Evolutionary conservation across 2,329 filamentous ascomycete species (phyloP).

Genomic region (Colletotrichum spaethianum): DNA sequence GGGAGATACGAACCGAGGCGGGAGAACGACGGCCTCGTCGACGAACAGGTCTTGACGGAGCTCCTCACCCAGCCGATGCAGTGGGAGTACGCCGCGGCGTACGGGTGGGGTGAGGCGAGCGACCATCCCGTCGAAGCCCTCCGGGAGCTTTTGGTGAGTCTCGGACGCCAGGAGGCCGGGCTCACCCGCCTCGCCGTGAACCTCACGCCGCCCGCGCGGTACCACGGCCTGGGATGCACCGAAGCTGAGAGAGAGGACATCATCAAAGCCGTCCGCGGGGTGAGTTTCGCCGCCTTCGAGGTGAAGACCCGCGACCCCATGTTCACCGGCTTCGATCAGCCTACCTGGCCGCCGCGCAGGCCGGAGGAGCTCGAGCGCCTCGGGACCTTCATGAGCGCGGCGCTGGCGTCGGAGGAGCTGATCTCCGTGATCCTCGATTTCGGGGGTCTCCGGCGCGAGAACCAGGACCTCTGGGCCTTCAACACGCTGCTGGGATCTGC

Average conservation of each 20-base stretch:
- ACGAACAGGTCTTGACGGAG: background rate
- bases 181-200: background rate
- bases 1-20: background rate
- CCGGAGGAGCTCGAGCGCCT: background rate
- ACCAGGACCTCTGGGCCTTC: slow-evolving; percentile 6
- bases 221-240: background rate
- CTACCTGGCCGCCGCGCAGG: background rate
- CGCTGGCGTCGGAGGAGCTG: background rate
- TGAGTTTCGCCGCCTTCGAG: background rate
- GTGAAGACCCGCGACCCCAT: background rate
- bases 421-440: background rate
- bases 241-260: background rate
- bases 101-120: too few relatives aligned
- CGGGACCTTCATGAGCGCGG: slow-evolving; percentile 2
- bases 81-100: background rate
- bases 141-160: background rate
- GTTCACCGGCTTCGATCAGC: background rate
- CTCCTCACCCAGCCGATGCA: background rate
- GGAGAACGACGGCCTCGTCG: background rate
- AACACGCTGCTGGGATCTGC: background rate
- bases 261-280: background rate
- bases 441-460: background rate
- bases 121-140: slow-evolving; percentile 2
- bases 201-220: background rate
- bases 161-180: background rate